phyloP scores from a whole-genome alignment of 805 yeast species.

The Candida ulmi region DNA sequence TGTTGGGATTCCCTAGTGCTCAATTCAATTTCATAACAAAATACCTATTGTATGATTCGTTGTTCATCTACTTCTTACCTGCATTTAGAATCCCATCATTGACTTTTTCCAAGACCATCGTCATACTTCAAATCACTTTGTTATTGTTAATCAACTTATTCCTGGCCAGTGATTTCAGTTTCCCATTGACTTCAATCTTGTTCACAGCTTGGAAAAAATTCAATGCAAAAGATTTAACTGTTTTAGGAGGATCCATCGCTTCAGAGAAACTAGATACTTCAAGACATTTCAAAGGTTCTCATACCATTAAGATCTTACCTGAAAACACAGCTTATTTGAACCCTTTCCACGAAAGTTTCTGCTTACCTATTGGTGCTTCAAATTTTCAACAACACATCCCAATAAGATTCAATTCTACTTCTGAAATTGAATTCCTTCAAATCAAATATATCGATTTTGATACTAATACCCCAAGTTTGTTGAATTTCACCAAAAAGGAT shows the following conservation, averaged over 20 bases:
- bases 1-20: constrained; percentile 36
- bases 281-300: constrained; percentile 74
- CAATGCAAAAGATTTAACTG: constrained; percentile 43
- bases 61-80: constrained; percentile 67
- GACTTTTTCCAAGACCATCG: constrained; percentile 52
- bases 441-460: constrained; percentile 54
- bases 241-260: constrained; percentile 41
- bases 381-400: constrained; percentile 47
- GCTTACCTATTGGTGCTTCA: constrained; percentile 40
- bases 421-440: constrained; percentile 62
- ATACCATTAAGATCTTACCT: constrained; percentile 82
- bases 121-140: constrained; percentile 40
- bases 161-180: constrained; percentile 43
- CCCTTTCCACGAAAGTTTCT: constrained; percentile 62
- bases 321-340: constrained; percentile 84
- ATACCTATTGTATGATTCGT: constrained; percentile 68
- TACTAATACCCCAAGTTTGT: constrained; percentile 37
- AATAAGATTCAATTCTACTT: constrained; percentile 73
- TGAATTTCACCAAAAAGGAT: constrained; percentile 55
- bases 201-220: constrained; percentile 40
- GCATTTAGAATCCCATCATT: constrained; percentile 71
- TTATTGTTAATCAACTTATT: constrained; percentile 48
- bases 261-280: constrained; percentile 22
- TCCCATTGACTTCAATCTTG: constrained; percentile 38
- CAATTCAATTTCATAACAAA: constrained; percentile 60